Evolutionary conservation across 2,329 filamentous ascomycete species (phyloP).

Genomic region (Uncinocarpus reesii): DNA sequence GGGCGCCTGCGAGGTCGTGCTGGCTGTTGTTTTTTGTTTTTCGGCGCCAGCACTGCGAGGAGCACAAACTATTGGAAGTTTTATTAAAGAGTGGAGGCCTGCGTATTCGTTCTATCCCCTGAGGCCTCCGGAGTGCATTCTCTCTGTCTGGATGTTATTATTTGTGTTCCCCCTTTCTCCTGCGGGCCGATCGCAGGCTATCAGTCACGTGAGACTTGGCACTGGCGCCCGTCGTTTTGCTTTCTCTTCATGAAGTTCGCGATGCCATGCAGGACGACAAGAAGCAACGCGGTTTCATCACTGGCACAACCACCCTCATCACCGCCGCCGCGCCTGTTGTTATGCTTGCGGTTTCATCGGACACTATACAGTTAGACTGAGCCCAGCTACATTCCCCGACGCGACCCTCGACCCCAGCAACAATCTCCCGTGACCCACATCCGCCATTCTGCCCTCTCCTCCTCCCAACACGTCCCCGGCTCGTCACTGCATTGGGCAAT

Average conservation of each 20-base stretch:
- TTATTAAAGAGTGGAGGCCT: no score
- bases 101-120: no score
- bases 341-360: background rate
- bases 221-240: background rate
- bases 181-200: background rate
- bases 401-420: background rate
- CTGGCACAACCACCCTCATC: background rate
- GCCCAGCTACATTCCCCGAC: no score
- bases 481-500: slow-evolving; percentile 33
- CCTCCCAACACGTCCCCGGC: slow-evolving; percentile 27
- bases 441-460: no score
- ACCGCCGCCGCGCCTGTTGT: background rate
- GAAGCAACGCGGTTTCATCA: background rate
- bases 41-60: no score
- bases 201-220: background rate
- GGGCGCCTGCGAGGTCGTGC: no score
- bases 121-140: no score
- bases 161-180: background rate
- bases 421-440: no score
- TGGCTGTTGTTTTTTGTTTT: no score
- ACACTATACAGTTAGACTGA: background rate
- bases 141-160: no score
- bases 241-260: background rate
- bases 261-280: background rate
- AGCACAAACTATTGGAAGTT: no score